A percentile compares a stretch with the other conserved stretches of the same genome.
phyloP scores from a whole-genome alignment of 2,329 filamentous ascomycete species.

The Diplodia mutila region DNA sequence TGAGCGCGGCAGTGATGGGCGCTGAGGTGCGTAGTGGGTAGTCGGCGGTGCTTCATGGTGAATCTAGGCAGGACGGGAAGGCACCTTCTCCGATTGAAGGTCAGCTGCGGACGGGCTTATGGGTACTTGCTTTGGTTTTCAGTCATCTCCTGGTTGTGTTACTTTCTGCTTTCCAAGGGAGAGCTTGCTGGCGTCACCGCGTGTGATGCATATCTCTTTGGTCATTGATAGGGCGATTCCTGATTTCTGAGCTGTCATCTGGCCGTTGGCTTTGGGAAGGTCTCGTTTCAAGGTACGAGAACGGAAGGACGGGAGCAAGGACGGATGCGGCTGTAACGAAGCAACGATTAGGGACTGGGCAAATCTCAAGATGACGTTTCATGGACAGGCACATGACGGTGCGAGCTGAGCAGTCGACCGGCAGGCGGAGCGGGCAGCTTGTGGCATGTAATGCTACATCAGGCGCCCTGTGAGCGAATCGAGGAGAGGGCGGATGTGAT shows the following conservation, averaged over 20 bases:
- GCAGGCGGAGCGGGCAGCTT: neutral
- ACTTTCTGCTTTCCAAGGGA: constrained; percentile 1
- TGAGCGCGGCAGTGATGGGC: constrained; percentile 40
- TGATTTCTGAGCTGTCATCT: neutral
- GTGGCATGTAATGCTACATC: neutral
- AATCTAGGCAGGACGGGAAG: neutral
- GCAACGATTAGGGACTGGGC: neutral
- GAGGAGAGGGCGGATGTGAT: constrained; percentile 4
- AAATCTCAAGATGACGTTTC: constrained; percentile 7
- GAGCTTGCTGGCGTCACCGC: neutral
- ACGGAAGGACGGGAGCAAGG: constrained; percentile 23
- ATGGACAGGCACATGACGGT: neutral
- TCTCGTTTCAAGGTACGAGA: constrained; percentile 8
- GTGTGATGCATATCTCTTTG: neutral
- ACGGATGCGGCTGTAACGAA: constrained; percentile 14
- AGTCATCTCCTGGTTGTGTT: neutral
- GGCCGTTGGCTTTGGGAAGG: neutral
- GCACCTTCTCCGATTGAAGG: neutral
- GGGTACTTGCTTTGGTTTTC: constrained; percentile 3
- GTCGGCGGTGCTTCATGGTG: neutral
- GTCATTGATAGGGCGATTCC: neutral
- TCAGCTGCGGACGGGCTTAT: neutral
- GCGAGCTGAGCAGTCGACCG: constrained; percentile 9
- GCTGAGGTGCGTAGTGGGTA: constrained; percentile 35
- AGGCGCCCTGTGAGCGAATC: constrained; percentile 2